Evolutionary conservation across 352 stramenopile species (phyloP), one percentile per base, ranked within the genome.

Genomic region (Blastocystis sp.): DNA sequence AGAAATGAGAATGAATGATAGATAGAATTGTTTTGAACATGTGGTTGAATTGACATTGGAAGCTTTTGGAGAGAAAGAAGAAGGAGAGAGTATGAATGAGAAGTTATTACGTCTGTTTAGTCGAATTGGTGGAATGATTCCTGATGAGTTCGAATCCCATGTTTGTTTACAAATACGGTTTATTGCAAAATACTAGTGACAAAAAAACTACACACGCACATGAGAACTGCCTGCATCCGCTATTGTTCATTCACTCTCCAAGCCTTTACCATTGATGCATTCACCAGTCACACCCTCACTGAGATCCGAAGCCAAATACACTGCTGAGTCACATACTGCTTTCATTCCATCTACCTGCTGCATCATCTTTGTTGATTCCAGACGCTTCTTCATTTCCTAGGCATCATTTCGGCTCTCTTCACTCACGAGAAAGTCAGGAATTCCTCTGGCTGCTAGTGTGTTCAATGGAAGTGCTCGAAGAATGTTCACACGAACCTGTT

Each of bases 301-400:
- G 3, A 46, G n/a, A 37, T 59, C 27, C 0, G 35, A 58, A 21
- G 21, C 58, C 24, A 80, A n/a, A 43, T 29, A 80, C 16, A 49
- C 69, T 5, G 69, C 69, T 16, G 37, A 27, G 19, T 42, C 35
- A 14, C 43, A 59, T 5, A 80, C 69, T 27, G 37, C 32, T 29
- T 80, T 27, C 11, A 80, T 4, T 0, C 27, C 19, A 29, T 54
- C 27, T 42, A 19, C 43, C 21, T 58, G 69, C 21, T 29, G 39
- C 7, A 59, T 43, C 21, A 29, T 29, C 51, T 80, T 43, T 5
- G 58, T 58, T 16, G 7, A 49, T 21, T 58, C 49, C 7, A 80
- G 59, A 37, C 37, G 43, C 12, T 61, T 80, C 69, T 80, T 80
- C 69, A 80, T 80, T 12, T 63, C 51, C 69, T 80, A 63, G 7